Conservation (phyloP, 306 rosid genomes). For the Fragaria vesca region DNA sequence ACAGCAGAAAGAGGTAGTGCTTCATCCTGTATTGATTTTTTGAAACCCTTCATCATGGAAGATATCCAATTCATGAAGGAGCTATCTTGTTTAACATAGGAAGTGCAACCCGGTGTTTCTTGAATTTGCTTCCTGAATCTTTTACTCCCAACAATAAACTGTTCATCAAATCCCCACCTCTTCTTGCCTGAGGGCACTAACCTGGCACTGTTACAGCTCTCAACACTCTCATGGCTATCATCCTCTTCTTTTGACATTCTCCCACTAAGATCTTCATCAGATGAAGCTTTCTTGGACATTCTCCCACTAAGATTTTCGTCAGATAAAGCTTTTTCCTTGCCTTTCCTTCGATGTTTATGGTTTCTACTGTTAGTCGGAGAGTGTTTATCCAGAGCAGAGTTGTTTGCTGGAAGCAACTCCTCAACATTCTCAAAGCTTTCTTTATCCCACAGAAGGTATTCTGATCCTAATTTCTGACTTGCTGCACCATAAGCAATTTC, state of each 20-base stretch:
- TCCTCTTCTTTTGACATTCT: slow-evolving; percentile 46
- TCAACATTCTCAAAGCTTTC: slow-evolving; percentile 32
- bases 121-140: slow-evolving; percentile 45
- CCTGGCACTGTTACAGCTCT: slow-evolving; percentile 54
- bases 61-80: slow-evolving; percentile 87
- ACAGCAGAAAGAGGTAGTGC: slow-evolving; percentile 39
- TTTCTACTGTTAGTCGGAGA: slow-evolving; percentile 48
- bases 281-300: slow-evolving; percentile 38
- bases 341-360: slow-evolving; percentile 37
- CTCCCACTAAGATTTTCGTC: slow-evolving; percentile 40
- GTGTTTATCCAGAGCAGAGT: slow-evolving; percentile 31
- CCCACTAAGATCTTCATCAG: slow-evolving; percentile 41
- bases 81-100: slow-evolving; percentile 50
- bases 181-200: slow-evolving; percentile 43
- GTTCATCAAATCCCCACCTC: slow-evolving; percentile 54
- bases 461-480: slow-evolving; percentile 24
- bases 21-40: slow-evolving; percentile 46
- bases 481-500: slow-evolving; percentile 32
- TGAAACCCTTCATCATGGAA: slow-evolving; percentile 65
- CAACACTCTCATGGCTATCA: slow-evolving; percentile 49
- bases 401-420: slow-evolving; percentile 17
- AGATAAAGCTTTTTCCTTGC: slow-evolving; percentile 59
- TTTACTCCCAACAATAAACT: slow-evolving; percentile 45
- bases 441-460: slow-evolving; percentile 18
- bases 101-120: slow-evolving; percentile 36